Conservation (phyloP, 164 flowering plant species). For the Macadamia tetraphylla region DNA sequence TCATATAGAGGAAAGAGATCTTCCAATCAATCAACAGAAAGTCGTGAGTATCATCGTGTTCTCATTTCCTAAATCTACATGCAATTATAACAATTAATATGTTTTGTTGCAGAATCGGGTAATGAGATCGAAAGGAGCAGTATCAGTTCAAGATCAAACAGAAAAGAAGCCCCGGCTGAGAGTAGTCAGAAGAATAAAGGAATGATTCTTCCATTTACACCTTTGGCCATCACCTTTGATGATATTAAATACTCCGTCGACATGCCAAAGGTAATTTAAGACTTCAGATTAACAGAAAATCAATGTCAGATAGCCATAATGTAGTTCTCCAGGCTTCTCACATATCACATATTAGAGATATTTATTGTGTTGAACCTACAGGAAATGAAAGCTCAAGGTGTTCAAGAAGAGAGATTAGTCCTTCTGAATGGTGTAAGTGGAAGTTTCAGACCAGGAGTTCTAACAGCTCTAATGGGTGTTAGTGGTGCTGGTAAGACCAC, state of each 20-base stretch:
- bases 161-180: conserved; percentile 7
- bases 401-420: conserved; percentile 19
- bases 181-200: conserved; percentile 19
- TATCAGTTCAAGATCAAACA: conserved; percentile 1
- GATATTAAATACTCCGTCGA: conserved; percentile 43
- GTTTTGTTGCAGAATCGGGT: neutral
- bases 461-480: conserved; percentile 53
- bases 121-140: neutral
- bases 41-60: neutral
- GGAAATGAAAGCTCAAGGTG: conserved; percentile 25
- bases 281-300: neutral
- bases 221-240: conserved; percentile 36
- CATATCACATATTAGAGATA: neutral
- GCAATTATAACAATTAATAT: neutral
- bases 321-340: conserved; percentile 1
- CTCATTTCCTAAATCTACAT: neutral
- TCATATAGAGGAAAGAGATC: neutral
- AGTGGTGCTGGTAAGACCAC: conserved; percentile 63
- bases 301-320: neutral
- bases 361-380: neutral
- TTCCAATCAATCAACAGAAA: neutral
- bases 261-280: conserved; percentile 37
- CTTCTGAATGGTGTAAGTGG: conserved; percentile 46
- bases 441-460: conserved; percentile 48
- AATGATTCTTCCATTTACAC: conserved; percentile 53